Percentiles rank a stretch among this genome's conserved stretches.
phyloP scores from a whole-genome alignment of 345 rosid genomes.

The Hibiscus trionum region DNA sequence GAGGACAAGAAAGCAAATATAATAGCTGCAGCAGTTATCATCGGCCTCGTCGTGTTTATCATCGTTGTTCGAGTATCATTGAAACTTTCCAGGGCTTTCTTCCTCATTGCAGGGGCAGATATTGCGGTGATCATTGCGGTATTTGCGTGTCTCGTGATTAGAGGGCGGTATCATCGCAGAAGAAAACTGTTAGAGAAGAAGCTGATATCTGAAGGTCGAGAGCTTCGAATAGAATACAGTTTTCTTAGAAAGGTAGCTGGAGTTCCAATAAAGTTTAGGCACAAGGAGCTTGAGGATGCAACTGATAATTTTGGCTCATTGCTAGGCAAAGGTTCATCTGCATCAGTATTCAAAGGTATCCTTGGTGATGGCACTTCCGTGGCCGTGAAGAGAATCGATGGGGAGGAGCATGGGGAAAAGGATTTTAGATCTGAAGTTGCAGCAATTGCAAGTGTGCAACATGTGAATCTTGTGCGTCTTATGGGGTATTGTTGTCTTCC shows the following conservation, averaged over 20 bases:
- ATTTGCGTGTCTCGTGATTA: slow-evolving; percentile 31
- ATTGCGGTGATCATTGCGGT: slow-evolving; percentile 56
- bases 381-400: slow-evolving; percentile 59
- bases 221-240: slow-evolving; percentile 79
- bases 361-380: slow-evolving; percentile 45
- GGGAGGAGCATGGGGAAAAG: slow-evolving; percentile 54
- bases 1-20: slow-evolving; percentile 64
- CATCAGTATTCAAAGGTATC: slow-evolving; percentile 56
- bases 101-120: slow-evolving; percentile 56
- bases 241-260: slow-evolving; percentile 81
- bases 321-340: slow-evolving; percentile 62
- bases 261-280: slow-evolving; percentile 53
- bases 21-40: slow-evolving; percentile 23
- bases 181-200: slow-evolving; percentile 38
- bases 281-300: slow-evolving; percentile 71
- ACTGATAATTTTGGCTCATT: slow-evolving; percentile 53
- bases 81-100: slow-evolving; percentile 55
- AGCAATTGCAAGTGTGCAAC: slow-evolving; percentile 71
- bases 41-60: slow-evolving; percentile 34
- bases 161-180: slow-evolving; percentile 38
- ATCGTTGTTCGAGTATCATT: slow-evolving; percentile 35
- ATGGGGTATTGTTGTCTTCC: slow-evolving; percentile 41
- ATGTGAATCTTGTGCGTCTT: slow-evolving; percentile 52
- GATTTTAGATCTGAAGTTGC: slow-evolving; percentile 67
- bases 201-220: slow-evolving; percentile 48